phyloP scores from a whole-genome alignment of 106 monocot species.

The Amphibolis antarctica region DNA sequence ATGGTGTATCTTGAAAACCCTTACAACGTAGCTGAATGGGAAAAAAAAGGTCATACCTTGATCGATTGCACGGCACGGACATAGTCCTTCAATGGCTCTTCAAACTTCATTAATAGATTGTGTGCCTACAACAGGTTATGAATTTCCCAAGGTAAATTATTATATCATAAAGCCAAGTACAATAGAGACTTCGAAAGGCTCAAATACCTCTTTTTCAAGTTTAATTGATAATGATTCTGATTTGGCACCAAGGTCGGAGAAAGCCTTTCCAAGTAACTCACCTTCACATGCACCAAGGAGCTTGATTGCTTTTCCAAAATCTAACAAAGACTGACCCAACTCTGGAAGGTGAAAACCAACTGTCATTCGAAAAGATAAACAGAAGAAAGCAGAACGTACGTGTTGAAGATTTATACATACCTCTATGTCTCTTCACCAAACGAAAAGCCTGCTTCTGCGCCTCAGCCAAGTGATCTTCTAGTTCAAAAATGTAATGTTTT shows the following conservation, averaged over 20 bases:
- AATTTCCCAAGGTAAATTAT: not conserved
- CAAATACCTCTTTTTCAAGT: constrained; percentile 71
- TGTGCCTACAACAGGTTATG: constrained; percentile 42
- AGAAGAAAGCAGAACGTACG: not conserved
- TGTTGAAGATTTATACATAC: constrained; percentile 14
- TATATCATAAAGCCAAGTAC: not conserved
- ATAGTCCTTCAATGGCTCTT: constrained; percentile 98
- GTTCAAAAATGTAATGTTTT: constrained; percentile 77
- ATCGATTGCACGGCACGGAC: constrained; percentile 90
- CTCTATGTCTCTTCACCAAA: constrained; percentile 91
- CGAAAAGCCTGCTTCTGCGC: constrained; percentile 95
- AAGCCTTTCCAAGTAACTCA: constrained; percentile 76
- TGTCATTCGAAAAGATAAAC: constrained; percentile 3
- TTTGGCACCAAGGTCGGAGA: constrained; percentile 78
- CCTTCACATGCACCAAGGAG: constrained; percentile 83
- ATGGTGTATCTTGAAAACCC: no score
- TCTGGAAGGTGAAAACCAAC: constrained; percentile 24
- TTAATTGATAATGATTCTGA: constrained; percentile 75
- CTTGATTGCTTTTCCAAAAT: constrained; percentile 97
- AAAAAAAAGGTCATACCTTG: constrained; percentile 40
- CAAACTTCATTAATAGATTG: constrained; percentile 91
- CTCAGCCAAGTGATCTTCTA: constrained; percentile 88
- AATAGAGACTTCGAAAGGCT: not conserved
- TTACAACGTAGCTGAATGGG: no score
- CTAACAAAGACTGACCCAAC: constrained; percentile 75